phyloP scores from a whole-genome alignment of 495 filamentous ascomycete species.

The Bacidia gigantensis region DNA sequence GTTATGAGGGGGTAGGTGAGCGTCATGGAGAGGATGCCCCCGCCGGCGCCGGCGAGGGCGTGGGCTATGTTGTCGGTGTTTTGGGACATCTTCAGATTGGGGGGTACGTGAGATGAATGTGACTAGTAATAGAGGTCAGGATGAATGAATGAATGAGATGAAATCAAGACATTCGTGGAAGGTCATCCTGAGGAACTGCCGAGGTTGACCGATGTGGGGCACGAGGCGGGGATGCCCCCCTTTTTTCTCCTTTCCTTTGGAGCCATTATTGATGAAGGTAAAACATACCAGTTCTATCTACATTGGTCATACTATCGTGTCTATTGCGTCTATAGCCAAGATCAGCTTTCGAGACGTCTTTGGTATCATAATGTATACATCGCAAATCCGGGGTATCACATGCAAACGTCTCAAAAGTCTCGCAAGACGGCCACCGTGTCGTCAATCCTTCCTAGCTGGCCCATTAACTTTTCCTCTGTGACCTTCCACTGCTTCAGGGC shows the following conservation, averaged over 20 bases:
- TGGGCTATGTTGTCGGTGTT: constrained; percentile 89
- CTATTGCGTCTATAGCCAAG: neutral
- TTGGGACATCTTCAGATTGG: constrained; percentile 22
- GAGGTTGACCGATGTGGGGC: neutral
- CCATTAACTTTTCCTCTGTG: constrained; percentile 60
- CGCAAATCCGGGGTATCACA: constrained; percentile 1
- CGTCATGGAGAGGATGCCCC: constrained; percentile 88
- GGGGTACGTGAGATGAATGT: neutral
- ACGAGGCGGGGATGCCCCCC: neutral
- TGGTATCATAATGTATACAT: neutral
- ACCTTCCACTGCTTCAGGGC: constrained; percentile 52
- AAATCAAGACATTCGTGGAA: no score
- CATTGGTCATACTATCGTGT: neutral
- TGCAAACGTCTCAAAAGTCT: constrained; percentile 67
- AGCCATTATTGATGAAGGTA: no score
- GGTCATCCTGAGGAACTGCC: no score
- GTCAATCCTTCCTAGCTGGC: constrained; percentile 66
- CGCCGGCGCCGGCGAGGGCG: constrained; percentile 75
- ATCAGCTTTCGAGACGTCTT: neutral
- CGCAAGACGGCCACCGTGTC: constrained; percentile 68
- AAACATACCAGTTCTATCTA: neutral
- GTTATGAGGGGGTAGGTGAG: constrained; percentile 93
- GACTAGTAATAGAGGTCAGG: no score
- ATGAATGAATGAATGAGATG: no score
- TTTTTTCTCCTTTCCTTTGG: neutral